These are phyloP conservation scores for Zymoseptoria crescenta DNA, from an alignment of 2,329 filamentous ascomycete genomes.

Conservation along the genomic window DNA sequence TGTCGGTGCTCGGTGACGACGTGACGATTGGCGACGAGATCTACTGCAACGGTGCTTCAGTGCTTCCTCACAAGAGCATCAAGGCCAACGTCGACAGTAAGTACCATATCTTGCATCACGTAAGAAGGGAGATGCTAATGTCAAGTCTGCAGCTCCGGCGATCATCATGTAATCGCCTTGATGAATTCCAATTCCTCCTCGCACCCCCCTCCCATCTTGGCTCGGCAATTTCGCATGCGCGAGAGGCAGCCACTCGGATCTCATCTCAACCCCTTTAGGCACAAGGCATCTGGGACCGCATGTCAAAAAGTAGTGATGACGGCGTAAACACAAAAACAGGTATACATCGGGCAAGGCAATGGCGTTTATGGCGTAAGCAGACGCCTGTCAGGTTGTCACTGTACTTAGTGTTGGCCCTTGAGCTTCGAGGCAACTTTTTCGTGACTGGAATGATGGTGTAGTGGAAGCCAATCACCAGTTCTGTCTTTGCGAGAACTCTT, in stretches of 20 bases:
- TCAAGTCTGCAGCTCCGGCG: slow-evolving; percentile 12
- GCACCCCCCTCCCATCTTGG: neutral
- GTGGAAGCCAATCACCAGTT: neutral
- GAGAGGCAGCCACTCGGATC: neutral
- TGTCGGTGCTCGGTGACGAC: slow-evolving; percentile 95
- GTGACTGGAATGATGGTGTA: neutral
- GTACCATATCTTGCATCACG: slow-evolving; percentile 19
- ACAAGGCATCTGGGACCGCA: neutral
- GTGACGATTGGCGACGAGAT: slow-evolving; percentile 97
- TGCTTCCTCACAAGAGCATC: slow-evolving; percentile 97
- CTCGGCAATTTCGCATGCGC: neutral
- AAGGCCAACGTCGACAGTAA: slow-evolving; percentile 89
- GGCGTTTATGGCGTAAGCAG: slow-evolving; percentile 1
- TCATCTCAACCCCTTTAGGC: neutral
- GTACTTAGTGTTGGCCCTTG: neutral
- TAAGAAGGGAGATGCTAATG: slow-evolving; percentile 6
- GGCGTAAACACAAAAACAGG: neutral
- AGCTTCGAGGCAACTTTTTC: neutral
- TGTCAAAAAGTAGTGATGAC: neutral
- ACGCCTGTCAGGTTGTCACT: neutral
- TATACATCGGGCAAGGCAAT: neutral
- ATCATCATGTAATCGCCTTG: slow-evolving; percentile 18
- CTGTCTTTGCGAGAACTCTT: neutral
- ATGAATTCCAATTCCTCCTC: neutral
- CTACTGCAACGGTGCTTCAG: slow-evolving; percentile 85